Evolutionary conservation across 257 asterid species (phyloP).

Genomic region (Plantago major): DNA sequence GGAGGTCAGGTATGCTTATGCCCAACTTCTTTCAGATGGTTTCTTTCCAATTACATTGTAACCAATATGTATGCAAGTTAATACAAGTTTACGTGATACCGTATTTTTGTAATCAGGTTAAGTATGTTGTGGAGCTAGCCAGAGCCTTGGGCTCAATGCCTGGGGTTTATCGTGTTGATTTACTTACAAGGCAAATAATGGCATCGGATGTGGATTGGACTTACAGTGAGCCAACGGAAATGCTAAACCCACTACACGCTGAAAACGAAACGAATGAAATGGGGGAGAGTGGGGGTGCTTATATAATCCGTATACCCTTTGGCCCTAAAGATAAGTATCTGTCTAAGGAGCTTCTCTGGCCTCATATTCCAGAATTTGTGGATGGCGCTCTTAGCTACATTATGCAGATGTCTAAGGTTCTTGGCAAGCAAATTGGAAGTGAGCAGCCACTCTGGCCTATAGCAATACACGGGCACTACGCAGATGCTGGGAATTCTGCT

Average conservation of each 20-base stretch:
- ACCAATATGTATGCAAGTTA: background rate
- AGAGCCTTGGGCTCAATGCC: constrained; percentile 78
- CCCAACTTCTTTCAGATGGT: constrained; percentile 14
- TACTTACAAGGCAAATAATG: constrained; percentile 67
- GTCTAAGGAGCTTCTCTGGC: constrained; percentile 74
- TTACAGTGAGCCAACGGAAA: constrained; percentile 66
- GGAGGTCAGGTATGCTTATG: constrained; percentile 58
- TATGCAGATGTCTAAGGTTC: constrained; percentile 66
- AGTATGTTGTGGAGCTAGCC: constrained; percentile 80
- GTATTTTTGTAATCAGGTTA: constrained; percentile 36
- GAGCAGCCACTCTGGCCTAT: constrained; percentile 72
- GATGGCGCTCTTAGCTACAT: constrained; percentile 71
- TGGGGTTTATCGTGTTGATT: constrained; percentile 75
- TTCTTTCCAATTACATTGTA: constrained; percentile 1
- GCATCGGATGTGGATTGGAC: constrained; percentile 70
- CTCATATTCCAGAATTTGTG: constrained; percentile 70
- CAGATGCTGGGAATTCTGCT: constrained; percentile 75
- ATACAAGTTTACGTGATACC: background rate
- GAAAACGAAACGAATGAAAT: constrained; percentile 40
- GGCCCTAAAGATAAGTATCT: constrained; percentile 71
- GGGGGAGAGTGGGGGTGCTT: constrained; percentile 80
- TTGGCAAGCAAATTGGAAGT: constrained; percentile 59
- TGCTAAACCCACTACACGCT: constrained; percentile 53
- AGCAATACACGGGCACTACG: constrained; percentile 75
- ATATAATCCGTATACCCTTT: constrained; percentile 69